Evolutionary conservation across 306 rosid genomes (phyloP).

Genomic region (Clitoria ternatea): DNA sequence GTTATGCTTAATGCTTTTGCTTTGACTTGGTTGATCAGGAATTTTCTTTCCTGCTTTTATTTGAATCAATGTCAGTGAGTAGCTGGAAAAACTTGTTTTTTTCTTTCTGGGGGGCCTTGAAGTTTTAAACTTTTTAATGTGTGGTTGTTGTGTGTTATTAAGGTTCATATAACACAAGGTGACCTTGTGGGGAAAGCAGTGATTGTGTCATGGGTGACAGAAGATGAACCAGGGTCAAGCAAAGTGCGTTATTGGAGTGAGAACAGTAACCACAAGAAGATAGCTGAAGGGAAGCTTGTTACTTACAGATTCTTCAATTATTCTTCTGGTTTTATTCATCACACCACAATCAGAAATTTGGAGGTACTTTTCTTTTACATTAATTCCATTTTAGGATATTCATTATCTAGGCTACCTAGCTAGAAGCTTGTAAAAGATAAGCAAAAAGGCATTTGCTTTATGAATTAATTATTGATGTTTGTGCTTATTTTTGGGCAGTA

Average conservation of each 20-base stretch:
- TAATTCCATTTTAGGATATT: background rate
- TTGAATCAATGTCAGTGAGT: too few relatives aligned
- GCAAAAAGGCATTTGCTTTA: slow-evolving; percentile 3
- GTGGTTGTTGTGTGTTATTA: slow-evolving; percentile 9
- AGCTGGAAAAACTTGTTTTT: too few relatives aligned
- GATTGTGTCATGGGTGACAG: slow-evolving; percentile 81
- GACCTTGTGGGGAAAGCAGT: slow-evolving; percentile 66
- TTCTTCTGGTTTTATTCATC: slow-evolving; percentile 86
- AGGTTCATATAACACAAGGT: slow-evolving; percentile 98
- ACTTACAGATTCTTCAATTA: slow-evolving; percentile 66
- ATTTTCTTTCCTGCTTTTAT: too few relatives aligned
- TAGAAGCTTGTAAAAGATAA: background rate
- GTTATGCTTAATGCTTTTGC: too few relatives aligned
- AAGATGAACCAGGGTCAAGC: slow-evolving; percentile 60
- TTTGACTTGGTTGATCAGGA: too few relatives aligned
- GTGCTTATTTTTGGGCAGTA: slow-evolving; percentile 40
- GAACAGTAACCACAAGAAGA: slow-evolving; percentile 25
- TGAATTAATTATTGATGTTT: slow-evolving; percentile 11
- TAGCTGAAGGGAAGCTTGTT: slow-evolving; percentile 39
- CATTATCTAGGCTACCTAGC: background rate
- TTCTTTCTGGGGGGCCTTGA: background rate
- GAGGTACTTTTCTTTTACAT: slow-evolving; percentile 51
- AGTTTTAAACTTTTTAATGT: too few relatives aligned
- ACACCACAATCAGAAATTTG: slow-evolving; percentile 48
- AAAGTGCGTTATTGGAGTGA: slow-evolving; percentile 65